These are phyloP conservation scores for Artemisia annua DNA, from an alignment of 129 eudicot species.

Conservation along the genomic window DNA sequence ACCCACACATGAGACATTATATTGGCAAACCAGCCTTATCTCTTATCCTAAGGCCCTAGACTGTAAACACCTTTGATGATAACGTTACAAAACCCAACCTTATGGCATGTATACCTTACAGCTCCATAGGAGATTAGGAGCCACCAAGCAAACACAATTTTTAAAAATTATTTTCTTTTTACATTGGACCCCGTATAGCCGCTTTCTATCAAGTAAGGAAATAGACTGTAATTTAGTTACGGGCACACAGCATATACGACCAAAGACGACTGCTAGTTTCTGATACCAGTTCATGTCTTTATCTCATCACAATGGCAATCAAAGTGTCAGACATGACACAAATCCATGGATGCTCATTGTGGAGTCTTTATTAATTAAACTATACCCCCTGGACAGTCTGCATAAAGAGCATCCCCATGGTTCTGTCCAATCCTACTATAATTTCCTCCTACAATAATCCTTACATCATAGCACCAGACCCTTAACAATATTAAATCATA, in stretches of 20 bases:
- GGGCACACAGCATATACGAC: not conserved
- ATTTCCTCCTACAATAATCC: slow-evolving; percentile 1
- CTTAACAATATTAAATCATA: not conserved
- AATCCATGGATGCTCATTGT: not conserved
- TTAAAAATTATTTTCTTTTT: too few species aligned
- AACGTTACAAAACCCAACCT: too few species aligned
- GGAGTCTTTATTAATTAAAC: not conserved
- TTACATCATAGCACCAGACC: not conserved
- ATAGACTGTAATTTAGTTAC: not conserved
- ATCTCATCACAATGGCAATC: not conserved
- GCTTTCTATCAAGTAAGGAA: not conserved
- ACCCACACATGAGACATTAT: slow-evolving; percentile 9
- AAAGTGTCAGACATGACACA: not conserved
- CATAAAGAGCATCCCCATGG: not conserved
- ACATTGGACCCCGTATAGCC: not conserved
- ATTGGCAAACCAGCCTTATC: not conserved
- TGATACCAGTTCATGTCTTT: not conserved
- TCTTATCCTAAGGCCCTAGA: slow-evolving; percentile 8
- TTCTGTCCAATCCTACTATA: not conserved
- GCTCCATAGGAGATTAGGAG: too few species aligned
- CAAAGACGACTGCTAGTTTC: not conserved
- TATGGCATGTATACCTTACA: too few species aligned
- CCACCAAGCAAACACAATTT: too few species aligned
- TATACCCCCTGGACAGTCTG: not conserved
- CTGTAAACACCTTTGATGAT: not conserved